Conservation (phyloP, 192 early-diverging fungal genomes). For the Backusella tarrabulga region DNA sequence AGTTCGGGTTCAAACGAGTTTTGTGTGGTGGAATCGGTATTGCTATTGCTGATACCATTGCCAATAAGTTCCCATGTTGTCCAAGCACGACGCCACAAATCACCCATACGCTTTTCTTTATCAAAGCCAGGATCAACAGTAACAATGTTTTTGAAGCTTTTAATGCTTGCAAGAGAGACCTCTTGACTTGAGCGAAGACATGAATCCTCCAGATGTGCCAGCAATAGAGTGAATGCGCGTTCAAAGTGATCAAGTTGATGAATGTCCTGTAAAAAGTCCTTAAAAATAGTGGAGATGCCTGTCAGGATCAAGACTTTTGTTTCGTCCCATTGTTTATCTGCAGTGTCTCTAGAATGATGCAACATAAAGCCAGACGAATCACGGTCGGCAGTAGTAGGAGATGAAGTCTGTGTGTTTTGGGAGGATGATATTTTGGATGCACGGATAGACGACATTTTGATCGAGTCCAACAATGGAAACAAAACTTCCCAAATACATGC, state of each 20-base stretch:
- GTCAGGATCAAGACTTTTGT: slow-evolving; percentile 74
- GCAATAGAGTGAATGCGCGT: slow-evolving; percentile 64
- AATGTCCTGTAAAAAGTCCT: slow-evolving; percentile 64
- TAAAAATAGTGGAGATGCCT: slow-evolving; percentile 67
- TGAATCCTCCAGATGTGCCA: slow-evolving; percentile 72
- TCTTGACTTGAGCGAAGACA: slow-evolving; percentile 68
- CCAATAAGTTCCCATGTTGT: slow-evolving; percentile 75
- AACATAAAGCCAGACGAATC: slow-evolving; percentile 43
- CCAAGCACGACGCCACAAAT: slow-evolving; percentile 67
- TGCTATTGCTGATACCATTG: slow-evolving; percentile 46
- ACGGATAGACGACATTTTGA: slow-evolving; percentile 53
- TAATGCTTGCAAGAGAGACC: slow-evolving; percentile 73
- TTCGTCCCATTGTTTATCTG: slow-evolving; percentile 87
- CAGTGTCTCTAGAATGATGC: slow-evolving; percentile 60
- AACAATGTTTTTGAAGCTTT: slow-evolving; percentile 65
- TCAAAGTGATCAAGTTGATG: slow-evolving; percentile 63
- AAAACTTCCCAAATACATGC: slow-evolving; percentile 84
- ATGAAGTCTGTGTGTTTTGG: slow-evolving; percentile 28
- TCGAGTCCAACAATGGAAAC: slow-evolving; percentile 74
- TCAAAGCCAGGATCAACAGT: slow-evolving; percentile 40
- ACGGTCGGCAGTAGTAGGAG: slow-evolving; percentile 32
- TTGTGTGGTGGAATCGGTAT: neutral
- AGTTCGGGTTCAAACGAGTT: slow-evolving; percentile 12
- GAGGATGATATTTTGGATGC: slow-evolving; percentile 31
- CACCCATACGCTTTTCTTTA: slow-evolving; percentile 20